Percentiles rank a stretch among this genome's conserved stretches.
These are phyloP conservation scores for Huntiella bhutanensis DNA, from an alignment of 2,329 filamentous ascomycete species.

Conservation along the genomic window DNA sequence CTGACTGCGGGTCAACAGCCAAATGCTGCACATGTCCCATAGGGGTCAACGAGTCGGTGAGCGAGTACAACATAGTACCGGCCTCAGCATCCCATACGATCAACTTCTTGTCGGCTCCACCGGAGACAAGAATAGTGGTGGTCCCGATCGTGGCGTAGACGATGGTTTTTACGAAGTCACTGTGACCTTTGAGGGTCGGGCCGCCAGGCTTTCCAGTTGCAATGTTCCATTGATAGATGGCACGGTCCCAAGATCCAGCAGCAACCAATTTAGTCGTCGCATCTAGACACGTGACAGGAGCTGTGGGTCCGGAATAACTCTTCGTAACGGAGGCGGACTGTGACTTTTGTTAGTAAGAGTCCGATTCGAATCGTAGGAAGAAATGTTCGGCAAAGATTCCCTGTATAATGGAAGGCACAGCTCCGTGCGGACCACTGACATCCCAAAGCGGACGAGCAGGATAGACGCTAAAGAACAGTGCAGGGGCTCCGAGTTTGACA, in stretches of 20 bases:
- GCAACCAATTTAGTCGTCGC: slow-evolving; percentile 49
- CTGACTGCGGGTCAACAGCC: slow-evolving; percentile 49
- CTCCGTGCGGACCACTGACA: background rate
- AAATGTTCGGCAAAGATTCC: background rate
- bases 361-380: background rate
- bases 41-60: slow-evolving; percentile 52
- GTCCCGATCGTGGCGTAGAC: slow-evolving; percentile 40
- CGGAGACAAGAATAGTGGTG: slow-evolving; percentile 49
- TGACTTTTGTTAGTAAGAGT: background rate
- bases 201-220: slow-evolving; percentile 29
- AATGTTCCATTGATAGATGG: slow-evolving; percentile 68
- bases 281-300: slow-evolving; percentile 62
- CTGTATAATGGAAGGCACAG: background rate
- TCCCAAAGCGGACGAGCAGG: background rate
- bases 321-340: slow-evolving; percentile 10
- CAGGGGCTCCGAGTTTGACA: background rate
- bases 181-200: slow-evolving; percentile 55
- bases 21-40: slow-evolving; percentile 70
- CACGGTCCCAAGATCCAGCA: slow-evolving; percentile 88
- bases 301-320: slow-evolving; percentile 52
- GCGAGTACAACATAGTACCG: slow-evolving; percentile 49
- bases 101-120: slow-evolving; percentile 60
- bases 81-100: slow-evolving; percentile 63
- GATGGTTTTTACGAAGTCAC: slow-evolving; percentile 80
- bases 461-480: background rate